These are phyloP conservation scores for Petasospora fabianii DNA, from an alignment of 1,139 yeast genomes.

Conservation along the genomic window DNA sequence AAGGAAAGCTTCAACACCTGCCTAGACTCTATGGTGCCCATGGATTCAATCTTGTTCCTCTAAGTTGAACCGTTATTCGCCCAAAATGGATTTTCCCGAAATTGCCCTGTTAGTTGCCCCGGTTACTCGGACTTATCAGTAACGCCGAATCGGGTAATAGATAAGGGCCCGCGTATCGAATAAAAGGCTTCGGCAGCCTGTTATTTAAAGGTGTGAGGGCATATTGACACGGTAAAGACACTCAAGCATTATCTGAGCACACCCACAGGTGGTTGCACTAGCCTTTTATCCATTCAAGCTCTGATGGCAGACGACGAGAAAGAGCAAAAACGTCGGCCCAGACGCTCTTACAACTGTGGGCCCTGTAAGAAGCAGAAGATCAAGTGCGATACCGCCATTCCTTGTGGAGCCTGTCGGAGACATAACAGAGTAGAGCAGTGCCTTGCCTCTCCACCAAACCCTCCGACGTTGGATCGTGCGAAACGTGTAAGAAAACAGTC, in stretches of 20 bases:
- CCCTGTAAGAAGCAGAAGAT: conserved; percentile 52
- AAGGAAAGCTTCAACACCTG: too few relatives aligned
- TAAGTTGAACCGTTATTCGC: too few relatives aligned
- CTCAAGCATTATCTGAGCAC: too few relatives aligned
- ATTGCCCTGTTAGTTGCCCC: not conserved
- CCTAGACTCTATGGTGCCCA: too few relatives aligned
- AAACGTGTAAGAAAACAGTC: conserved; percentile 16
- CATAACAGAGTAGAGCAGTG: conserved; percentile 36
- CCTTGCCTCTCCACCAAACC: conserved; percentile 24
- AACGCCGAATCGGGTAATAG: not conserved
- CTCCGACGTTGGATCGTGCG: conserved; percentile 21
- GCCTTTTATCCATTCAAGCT: too few relatives aligned
- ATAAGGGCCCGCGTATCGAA: not conserved
- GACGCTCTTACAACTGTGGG: conserved; percentile 56
- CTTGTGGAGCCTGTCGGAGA: conserved; percentile 47
- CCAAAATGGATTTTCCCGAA: not conserved
- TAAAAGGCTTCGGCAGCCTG: not conserved
- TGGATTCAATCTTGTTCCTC: too few relatives aligned
- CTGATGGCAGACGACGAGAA: not conserved
- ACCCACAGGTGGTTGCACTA: too few relatives aligned
- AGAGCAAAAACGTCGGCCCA: conserved; percentile 18
- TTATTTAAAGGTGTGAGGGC: too few relatives aligned
- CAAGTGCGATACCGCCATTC: conserved; percentile 48
- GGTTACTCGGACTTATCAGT: not conserved
- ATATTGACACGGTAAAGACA: too few relatives aligned